phyloP scores from a whole-genome alignment of 257 asterid genomes.

The Euphrasia confusa region DNA sequence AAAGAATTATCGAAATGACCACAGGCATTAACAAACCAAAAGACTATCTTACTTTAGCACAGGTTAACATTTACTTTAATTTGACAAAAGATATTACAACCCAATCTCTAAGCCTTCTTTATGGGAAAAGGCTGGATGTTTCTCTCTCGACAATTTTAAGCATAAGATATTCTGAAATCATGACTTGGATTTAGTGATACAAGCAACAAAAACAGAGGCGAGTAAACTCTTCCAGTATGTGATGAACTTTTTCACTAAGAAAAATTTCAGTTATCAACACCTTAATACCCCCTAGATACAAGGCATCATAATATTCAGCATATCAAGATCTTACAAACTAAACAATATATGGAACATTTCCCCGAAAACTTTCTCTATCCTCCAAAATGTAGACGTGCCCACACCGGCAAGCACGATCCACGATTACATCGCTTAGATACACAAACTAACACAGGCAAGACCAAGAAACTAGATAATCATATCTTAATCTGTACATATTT shows the following conservation, averaged over 20 bases:
- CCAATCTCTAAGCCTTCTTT: no score
- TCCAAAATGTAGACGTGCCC: background rate
- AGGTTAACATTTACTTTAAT: background rate
- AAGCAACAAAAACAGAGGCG: no score
- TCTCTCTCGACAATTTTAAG: no score
- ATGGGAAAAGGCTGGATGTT: no score
- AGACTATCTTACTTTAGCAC: background rate
- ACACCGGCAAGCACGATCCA: constrained; percentile 3
- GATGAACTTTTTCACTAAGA: background rate
- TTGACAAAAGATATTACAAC: no score
- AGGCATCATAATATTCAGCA: no score
- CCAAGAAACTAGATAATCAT: background rate
- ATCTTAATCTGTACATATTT: background rate
- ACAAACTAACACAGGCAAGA: background rate
- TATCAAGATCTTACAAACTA: constrained; percentile 6
- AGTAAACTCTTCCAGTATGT: no score
- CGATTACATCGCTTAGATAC: constrained; percentile 4
- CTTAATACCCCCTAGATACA: background rate
- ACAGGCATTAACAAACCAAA: background rate
- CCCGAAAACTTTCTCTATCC: background rate
- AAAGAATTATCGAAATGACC: no score
- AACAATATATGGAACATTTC: background rate
- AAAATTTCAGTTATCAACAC: background rate
- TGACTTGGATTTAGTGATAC: no score
- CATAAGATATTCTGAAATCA: no score